Evolutionary conservation across 1,139 yeast species (phyloP).

Genomic region (Blastobotrys apis): DNA sequence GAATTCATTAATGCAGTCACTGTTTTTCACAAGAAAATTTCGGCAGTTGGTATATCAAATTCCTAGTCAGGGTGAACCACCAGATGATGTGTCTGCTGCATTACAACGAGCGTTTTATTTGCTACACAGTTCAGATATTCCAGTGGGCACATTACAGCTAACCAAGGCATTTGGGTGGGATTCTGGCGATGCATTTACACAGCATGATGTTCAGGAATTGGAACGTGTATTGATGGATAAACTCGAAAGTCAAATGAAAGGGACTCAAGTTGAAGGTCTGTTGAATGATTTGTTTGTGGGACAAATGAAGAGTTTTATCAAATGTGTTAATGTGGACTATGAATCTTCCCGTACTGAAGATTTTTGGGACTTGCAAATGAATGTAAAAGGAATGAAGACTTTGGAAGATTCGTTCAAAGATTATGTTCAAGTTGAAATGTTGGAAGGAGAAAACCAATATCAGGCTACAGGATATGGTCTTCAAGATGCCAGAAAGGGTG

Average conservation of each 20-base stretch:
- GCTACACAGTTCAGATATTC: constrained; percentile 63
- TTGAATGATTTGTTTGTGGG: constrained; percentile 88
- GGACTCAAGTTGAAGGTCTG: constrained; percentile 74
- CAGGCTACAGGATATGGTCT: constrained; percentile 89
- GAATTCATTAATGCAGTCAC: constrained; percentile 85
- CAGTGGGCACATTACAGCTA: constrained; percentile 80
- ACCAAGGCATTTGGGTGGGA: constrained; percentile 98
- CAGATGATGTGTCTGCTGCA: constrained; percentile 62
- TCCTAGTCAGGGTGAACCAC: constrained; percentile 58
- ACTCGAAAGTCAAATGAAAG: constrained; percentile 87
- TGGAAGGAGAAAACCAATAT: constrained; percentile 93
- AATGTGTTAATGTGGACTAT: constrained; percentile 91
- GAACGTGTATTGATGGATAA: constrained; percentile 94
- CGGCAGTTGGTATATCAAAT: constrained; percentile 83
- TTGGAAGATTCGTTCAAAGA: constrained; percentile 75
- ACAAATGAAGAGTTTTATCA: constrained; percentile 90
- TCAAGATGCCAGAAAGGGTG: constrained; percentile 97
- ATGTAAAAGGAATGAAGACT: constrained; percentile 77
- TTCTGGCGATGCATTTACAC: constrained; percentile 90
- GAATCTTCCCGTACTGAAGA: constrained; percentile 92
- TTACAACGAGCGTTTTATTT: constrained; percentile 83
- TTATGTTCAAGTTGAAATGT: constrained; percentile 81
- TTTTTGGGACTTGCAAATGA: constrained; percentile 96
- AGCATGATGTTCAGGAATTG: constrained; percentile 96
- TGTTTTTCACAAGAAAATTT: constrained; percentile 78